Conservation (phyloP, 2,329 filamentous ascomycete genomes). For the Cladorrhinum sp. region DNA sequence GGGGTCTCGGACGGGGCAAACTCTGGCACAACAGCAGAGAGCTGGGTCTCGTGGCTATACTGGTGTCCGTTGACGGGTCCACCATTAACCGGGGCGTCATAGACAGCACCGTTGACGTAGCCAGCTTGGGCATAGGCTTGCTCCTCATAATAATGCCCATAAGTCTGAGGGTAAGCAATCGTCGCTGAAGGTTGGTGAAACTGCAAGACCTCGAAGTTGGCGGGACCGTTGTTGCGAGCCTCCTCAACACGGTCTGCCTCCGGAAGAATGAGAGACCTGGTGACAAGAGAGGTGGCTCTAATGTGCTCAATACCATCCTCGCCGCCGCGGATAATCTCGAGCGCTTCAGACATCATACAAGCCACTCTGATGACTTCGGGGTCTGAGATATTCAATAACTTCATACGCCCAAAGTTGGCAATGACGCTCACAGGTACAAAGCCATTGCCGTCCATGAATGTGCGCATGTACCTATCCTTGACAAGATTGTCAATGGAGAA, state of each 20-base stretch:
- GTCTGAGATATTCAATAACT: constrained; percentile 63
- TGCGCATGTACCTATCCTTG: constrained; percentile 86
- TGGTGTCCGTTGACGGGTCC: constrained; percentile 39
- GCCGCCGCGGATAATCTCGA: constrained; percentile 72
- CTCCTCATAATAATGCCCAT: constrained; percentile 27
- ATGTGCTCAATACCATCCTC: constrained; percentile 77
- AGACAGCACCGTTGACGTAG: constrained; percentile 33
- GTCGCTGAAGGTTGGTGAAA: constrained; percentile 3
- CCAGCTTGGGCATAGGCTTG: constrained; percentile 29
- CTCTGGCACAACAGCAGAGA: constrained; percentile 62
- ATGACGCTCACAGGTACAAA: constrained; percentile 81
- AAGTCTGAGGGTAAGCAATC: constrained; percentile 28
- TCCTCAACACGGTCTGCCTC: constrained; percentile 67
- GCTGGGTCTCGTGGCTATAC: constrained; percentile 44
- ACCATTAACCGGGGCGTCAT: constrained; percentile 32
- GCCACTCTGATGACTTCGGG: constrained; percentile 70
- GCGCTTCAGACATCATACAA: constrained; percentile 65
- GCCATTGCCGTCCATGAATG: constrained; percentile 92
- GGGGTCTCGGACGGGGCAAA: constrained; percentile 47
- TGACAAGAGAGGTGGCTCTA: constrained; percentile 71
- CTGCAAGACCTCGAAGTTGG: constrained; percentile 31
- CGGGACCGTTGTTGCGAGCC: constrained; percentile 69
- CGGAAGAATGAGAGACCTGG: constrained; percentile 69
- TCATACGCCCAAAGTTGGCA: constrained; percentile 81
- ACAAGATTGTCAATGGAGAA: constrained; percentile 94